Conservation (phyloP, 768 basidiomycete species). For the Gymnopilus junonius region DNA sequence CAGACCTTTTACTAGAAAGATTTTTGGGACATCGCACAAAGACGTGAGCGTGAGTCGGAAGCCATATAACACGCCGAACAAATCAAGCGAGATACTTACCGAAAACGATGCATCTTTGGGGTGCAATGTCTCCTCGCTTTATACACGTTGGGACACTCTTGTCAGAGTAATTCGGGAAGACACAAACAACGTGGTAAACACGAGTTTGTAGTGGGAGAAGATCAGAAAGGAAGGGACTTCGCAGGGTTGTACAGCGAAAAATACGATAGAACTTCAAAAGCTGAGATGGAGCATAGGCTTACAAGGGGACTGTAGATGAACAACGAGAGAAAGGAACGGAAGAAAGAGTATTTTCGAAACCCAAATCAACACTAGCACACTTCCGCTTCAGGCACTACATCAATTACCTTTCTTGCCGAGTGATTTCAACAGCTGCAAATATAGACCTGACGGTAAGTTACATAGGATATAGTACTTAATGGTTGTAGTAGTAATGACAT, state of each 20-base stretch:
- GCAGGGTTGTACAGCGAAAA: slow-evolving; percentile 25
- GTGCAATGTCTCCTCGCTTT: slow-evolving; percentile 54
- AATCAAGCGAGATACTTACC: slow-evolving; percentile 54
- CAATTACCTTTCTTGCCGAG: neutral
- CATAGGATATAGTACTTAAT: too few species aligned
- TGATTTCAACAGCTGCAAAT: slow-evolving; percentile 15
- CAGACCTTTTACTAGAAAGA: slow-evolving; percentile 73
- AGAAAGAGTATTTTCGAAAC: neutral
- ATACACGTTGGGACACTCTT: slow-evolving; percentile 61
- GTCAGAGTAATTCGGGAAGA: slow-evolving; percentile 40
- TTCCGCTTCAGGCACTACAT: slow-evolving; percentile 3
- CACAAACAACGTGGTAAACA: slow-evolving; percentile 75
- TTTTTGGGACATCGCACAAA: slow-evolving; percentile 1
- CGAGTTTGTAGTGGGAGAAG: slow-evolving; percentile 53
- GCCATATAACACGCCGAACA: neutral
- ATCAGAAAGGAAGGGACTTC: slow-evolving; percentile 35
- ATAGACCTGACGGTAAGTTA: neutral
- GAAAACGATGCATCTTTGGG: slow-evolving; percentile 75
- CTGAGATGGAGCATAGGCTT: slow-evolving; percentile 10
- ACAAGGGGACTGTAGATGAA: slow-evolving; percentile 1
- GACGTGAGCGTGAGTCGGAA: slow-evolving; percentile 7
- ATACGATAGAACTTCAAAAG: slow-evolving; percentile 18
- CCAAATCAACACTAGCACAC: slow-evolving; percentile 1
- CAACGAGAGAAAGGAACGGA: neutral
- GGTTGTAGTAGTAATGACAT: neutral